A percentile compares a stretch with the other conserved stretches of the same genome.
phyloP scores from a whole-genome alignment of 108 stramenopile species.

The Nitzschia palea region DNA sequence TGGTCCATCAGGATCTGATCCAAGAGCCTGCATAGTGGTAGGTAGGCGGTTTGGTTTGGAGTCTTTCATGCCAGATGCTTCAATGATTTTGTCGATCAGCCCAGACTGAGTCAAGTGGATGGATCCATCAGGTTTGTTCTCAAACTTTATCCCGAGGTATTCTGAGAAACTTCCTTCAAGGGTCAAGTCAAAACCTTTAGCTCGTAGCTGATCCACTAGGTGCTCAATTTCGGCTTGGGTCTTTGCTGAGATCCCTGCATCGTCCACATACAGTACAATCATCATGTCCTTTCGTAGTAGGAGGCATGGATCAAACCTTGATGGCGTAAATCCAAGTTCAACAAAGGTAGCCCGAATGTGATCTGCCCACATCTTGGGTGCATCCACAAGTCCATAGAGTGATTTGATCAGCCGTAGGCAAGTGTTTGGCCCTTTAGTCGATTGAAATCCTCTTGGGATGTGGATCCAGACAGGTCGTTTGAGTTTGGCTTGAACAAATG shows the following conservation, averaged over 20 bases:
- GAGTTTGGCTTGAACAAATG: slow-evolving; percentile 50
- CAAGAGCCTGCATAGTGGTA: slow-evolving; percentile 30
- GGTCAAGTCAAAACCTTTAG: slow-evolving; percentile 19
- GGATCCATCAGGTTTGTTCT: neutral
- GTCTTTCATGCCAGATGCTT: slow-evolving; percentile 36
- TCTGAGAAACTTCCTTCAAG: slow-evolving; percentile 30
- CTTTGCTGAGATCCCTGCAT: neutral
- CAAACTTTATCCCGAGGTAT: slow-evolving; percentile 31
- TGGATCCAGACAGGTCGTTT: slow-evolving; percentile 20
- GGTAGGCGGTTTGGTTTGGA: slow-evolving; percentile 34
- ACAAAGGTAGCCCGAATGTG: neutral
- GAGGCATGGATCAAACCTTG: slow-evolving; percentile 7
- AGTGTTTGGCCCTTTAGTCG: neutral
- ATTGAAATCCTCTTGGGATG: slow-evolving; percentile 13
- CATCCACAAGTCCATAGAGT: slow-evolving; percentile 21
- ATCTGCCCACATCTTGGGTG: slow-evolving; percentile 7
- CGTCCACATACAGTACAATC: slow-evolving; percentile 29
- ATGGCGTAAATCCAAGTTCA: slow-evolving; percentile 11
- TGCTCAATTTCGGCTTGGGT: slow-evolving; percentile 4
- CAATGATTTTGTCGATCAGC: slow-evolving; percentile 49
- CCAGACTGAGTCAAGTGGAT: slow-evolving; percentile 42
- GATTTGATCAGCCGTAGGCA: slow-evolving; percentile 24
- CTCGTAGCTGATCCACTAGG: slow-evolving; percentile 8
- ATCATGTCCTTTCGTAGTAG: slow-evolving; percentile 15
- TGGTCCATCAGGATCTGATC: slow-evolving; percentile 31